Evolutionary conservation across 2,329 filamentous ascomycete genomes (phyloP), one percentile per base, ranked within the genome.

Genomic region (Sporothrix brasiliensis): DNA sequence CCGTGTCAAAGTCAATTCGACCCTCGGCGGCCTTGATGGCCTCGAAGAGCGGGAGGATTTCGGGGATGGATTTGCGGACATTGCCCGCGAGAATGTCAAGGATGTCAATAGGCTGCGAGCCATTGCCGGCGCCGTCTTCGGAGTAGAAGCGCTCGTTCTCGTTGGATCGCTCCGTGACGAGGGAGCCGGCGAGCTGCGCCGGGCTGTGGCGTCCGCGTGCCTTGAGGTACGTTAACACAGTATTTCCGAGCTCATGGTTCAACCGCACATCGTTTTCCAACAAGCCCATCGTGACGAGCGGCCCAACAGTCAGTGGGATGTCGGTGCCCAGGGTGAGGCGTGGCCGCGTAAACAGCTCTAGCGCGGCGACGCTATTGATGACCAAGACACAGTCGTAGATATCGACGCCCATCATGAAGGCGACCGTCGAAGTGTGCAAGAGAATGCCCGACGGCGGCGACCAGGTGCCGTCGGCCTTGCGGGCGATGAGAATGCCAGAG

Each of bases 301-400:
- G 94, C 6, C 76, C 76, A 24, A 74, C 73, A 3, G 74, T 70
- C 67, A 77, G 72, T 19, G 72, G 72, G 9, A 76, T 72, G 27
- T 77, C 75, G 21, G 71, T 50, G 41, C 76, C 76, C 11, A 98
- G 82, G 0, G 92, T 95, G 69, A 93, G 89, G 68, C 91, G 87
- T 3, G 94, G 83, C 71, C 89, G 90, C 49, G 92, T 93, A 77
- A 97, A 96, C 0, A 91, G 88, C 74, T 97, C 91, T 61, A 98
- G 83, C 7, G 93, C 93, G 70, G 92, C 87, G 60, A 92, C 88
- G 58, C 91, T 93, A 81, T 97, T 97, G 77, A 97, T 94, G 49
- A 97, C 91, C 10, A 97, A 86, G 16, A 98, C 91, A 77, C 94
- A 97, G 79, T 98, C 94, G 83, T 97, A 98, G 44, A 97, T 93